A percentile compares a stretch with the other conserved stretches of the same genome.
These are phyloP conservation scores for Fusarium verrucosum DNA, from an alignment of 2,329 filamentous ascomycete genomes.

Conservation along the genomic window DNA sequence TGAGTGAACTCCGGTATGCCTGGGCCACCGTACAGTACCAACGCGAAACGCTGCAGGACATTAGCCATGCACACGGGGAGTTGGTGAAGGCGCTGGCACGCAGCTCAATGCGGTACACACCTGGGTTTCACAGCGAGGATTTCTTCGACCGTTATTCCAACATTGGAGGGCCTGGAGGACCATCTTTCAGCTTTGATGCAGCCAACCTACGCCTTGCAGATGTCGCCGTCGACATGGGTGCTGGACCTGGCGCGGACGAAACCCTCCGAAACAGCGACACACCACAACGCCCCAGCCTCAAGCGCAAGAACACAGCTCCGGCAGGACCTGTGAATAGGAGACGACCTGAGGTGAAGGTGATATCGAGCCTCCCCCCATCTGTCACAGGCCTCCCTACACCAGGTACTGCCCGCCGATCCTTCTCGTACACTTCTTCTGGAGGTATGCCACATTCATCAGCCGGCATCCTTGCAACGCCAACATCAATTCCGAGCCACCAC, in stretches of 20 bases:
- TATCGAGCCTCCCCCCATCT: conserved; percentile 44
- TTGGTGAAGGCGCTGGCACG: conserved; percentile 77
- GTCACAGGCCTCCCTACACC: conserved; percentile 45
- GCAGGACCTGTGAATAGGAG: conserved; percentile 51
- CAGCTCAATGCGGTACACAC: conserved; percentile 74
- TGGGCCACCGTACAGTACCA: conserved; percentile 86
- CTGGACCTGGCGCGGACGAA: conserved; percentile 65
- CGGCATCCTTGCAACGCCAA: conserved; percentile 52
- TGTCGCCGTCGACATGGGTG: conserved; percentile 67
- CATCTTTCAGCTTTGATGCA: conserved; percentile 72
- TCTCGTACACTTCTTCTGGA: conserved; percentile 46
- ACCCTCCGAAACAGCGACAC: conserved; percentile 50
- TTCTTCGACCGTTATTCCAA: conserved; percentile 83
- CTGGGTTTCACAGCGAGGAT: conserved; percentile 85
- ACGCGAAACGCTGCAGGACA: conserved; percentile 77
- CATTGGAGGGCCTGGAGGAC: conserved; percentile 65
- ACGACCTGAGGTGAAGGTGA: conserved; percentile 52
- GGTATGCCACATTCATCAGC: conserved; percentile 53
- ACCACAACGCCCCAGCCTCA: conserved; percentile 54
- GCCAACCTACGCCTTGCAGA: conserved; percentile 78
- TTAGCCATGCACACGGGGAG: conserved; percentile 81
- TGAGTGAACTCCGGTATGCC: conserved; percentile 76
- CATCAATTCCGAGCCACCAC: conserved; percentile 49
- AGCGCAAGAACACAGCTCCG: conserved; percentile 59
- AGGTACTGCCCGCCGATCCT: conserved; percentile 51